A percentile compares a stretch with the other conserved stretches of the same genome.
These are phyloP conservation scores for Asterella californica DNA, from an alignment of 225 moss, liverwort and hornwort species.

Conservation along the genomic window DNA sequence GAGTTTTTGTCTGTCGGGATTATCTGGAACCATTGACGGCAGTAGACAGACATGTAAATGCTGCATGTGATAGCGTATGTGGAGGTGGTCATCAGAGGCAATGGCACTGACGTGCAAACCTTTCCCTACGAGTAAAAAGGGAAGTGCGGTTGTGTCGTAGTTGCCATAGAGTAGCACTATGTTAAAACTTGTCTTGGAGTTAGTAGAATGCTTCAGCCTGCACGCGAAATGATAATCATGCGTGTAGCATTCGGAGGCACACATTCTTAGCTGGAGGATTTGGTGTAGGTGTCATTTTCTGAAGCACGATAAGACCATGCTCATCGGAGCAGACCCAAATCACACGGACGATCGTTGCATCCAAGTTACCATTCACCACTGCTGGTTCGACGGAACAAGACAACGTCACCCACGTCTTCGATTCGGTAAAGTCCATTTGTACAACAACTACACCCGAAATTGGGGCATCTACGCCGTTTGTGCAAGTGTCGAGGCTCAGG, in stretches of 20 bases:
- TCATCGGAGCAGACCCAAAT: conserved; percentile 85
- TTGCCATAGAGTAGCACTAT: background rate
- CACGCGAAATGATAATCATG: background rate
- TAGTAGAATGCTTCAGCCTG: background rate
- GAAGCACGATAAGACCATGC: conserved; percentile 89
- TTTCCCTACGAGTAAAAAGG: background rate
- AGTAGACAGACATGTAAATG: too few relatives aligned
- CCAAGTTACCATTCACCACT: conserved; percentile 93
- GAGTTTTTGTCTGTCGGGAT: background rate
- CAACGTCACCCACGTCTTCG: conserved; percentile 93
- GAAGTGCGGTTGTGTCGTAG: background rate
- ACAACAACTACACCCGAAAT: conserved; percentile 93
- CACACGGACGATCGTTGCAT: conserved; percentile 81
- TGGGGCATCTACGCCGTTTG: conserved; percentile 95
- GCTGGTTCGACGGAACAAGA: conserved; percentile 82
- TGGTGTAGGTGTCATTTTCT: conserved; percentile 77
- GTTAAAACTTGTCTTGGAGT: background rate
- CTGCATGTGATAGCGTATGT: too few relatives aligned
- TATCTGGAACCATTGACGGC: background rate
- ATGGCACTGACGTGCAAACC: too few relatives aligned
- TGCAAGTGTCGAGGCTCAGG: conserved; percentile 98
- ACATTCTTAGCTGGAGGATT: background rate
- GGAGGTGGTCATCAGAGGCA: too few relatives aligned
- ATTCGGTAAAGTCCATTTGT: conserved; percentile 94
- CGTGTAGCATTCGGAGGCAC: background rate